These are phyloP conservation scores for Abelmoschus esculentus DNA, from an alignment of 345 rosid genomes.

Conservation along the genomic window DNA sequence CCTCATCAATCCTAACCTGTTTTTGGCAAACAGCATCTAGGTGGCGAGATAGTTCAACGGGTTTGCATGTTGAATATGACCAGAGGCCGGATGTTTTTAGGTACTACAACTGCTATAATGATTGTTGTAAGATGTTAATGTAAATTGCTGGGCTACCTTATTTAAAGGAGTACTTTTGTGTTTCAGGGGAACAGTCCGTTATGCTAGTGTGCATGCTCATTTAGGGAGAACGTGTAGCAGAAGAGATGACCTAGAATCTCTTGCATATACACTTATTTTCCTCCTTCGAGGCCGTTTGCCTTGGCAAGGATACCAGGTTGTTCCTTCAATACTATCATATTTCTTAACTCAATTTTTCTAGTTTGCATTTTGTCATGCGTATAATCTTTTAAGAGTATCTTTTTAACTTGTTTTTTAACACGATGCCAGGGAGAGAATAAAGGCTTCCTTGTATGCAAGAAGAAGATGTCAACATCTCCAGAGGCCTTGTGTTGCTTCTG, in stretches of 20 bases:
- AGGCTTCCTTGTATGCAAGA: slow-evolving; percentile 65
- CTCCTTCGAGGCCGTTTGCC: slow-evolving; percentile 77
- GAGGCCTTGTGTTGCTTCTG: slow-evolving; percentile 52
- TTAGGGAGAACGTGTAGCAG: slow-evolving; percentile 67
- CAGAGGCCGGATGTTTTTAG: slow-evolving; percentile 81
- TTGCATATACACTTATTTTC: slow-evolving; percentile 73
- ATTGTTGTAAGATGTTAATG: background rate
- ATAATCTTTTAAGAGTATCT: background rate
- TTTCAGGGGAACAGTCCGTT: slow-evolving; percentile 73
- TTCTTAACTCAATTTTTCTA: background rate
- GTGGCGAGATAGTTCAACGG: slow-evolving; percentile 46
- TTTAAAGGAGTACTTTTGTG: background rate
- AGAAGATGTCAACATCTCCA: slow-evolving; percentile 66
- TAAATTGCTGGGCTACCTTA: background rate
- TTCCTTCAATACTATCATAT: slow-evolving; percentile 6
- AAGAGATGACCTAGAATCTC: slow-evolving; percentile 82
- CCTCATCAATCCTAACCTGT: slow-evolving; percentile 5
- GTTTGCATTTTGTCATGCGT: background rate
- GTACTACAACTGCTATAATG: slow-evolving; percentile 21
- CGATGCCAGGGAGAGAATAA: slow-evolving; percentile 60
- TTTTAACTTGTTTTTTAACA: background rate
- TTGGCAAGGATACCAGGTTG: slow-evolving; percentile 77
- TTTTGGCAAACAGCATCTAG: slow-evolving; percentile 40
- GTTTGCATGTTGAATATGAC: slow-evolving; percentile 63
- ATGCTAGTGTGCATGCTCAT: slow-evolving; percentile 77